phyloP scores from a whole-genome alignment of 805 yeast genomes.

The Metschnikowia hibisci region DNA sequence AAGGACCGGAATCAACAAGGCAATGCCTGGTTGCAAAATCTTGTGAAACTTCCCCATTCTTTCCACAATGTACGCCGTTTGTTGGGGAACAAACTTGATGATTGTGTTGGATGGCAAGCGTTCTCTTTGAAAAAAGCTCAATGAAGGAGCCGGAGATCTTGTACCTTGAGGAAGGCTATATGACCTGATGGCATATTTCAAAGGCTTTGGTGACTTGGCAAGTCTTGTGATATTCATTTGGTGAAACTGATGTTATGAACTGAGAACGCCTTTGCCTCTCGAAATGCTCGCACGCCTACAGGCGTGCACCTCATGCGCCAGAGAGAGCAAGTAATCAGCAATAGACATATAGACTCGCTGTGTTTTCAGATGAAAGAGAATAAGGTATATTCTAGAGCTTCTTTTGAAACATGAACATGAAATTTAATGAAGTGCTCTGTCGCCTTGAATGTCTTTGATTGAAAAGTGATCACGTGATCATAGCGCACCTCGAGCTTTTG shows the following conservation, averaged over 20 bases:
- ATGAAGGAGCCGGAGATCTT: conserved; percentile 13
- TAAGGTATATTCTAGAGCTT: too few species aligned
- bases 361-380: too few species aligned
- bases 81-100: conserved; percentile 80
- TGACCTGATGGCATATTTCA: conserved; percentile 3
- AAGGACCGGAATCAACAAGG: conserved; percentile 64
- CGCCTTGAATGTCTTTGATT: neutral
- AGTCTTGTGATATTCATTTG: conserved; percentile 7
- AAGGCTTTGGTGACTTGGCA: neutral
- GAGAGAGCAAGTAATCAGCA: too few species aligned
- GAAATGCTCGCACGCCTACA: conserved; percentile 3
- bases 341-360: too few species aligned
- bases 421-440: too few species aligned
- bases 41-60: conserved; percentile 81
- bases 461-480: conserved; percentile 1
- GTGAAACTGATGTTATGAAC: neutral
- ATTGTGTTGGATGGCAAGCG: conserved; percentile 72
- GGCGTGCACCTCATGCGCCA: conserved; percentile 1
- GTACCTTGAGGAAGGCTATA: conserved; percentile 9
- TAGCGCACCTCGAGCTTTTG: neutral
- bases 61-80: conserved; percentile 87
- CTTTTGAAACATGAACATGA: too few species aligned
- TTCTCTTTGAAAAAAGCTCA: conserved; percentile 59
- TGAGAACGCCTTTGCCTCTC: conserved; percentile 1
- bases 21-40: conserved; percentile 69